phyloP scores from a whole-genome alignment of 2,329 filamentous ascomycete species.

The Talaromyces albobiverticillius region DNA sequence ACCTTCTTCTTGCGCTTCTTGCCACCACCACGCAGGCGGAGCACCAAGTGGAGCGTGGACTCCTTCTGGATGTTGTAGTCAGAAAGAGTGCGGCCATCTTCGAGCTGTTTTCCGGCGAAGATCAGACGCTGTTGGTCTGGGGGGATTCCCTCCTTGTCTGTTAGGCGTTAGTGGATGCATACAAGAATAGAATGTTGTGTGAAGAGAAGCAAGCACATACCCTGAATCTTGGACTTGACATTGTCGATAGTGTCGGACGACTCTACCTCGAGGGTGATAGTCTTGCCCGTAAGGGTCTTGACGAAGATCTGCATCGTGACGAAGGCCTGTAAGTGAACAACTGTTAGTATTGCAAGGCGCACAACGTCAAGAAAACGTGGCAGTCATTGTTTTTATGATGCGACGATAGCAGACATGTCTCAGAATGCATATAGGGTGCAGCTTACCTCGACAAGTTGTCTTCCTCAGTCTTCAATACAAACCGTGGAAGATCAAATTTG shows the following conservation, averaged over 20 bases:
- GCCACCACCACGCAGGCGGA: slow-evolving; percentile 95
- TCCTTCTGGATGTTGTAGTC: slow-evolving; percentile 99
- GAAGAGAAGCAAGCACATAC: slow-evolving; percentile 48
- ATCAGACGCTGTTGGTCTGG: slow-evolving; percentile 99
- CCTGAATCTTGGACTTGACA: slow-evolving; percentile 96
- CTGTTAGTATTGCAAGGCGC: slow-evolving; percentile 18
- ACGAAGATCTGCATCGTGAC: slow-evolving; percentile 56
- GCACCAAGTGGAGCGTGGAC: slow-evolving; percentile 95
- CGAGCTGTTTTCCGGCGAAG: slow-evolving; percentile 99
- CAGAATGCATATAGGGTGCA: too few relatives aligned
- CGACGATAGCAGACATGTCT: too few relatives aligned
- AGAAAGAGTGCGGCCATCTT: slow-evolving; percentile 96
- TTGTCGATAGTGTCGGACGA: slow-evolving; percentile 99
- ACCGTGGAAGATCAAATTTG: slow-evolving; percentile 22
- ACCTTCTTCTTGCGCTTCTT: slow-evolving; percentile 99
- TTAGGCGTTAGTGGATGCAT: slow-evolving; percentile 24
- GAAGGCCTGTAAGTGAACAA: slow-evolving; percentile 35
- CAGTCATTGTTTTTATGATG: not conserved
- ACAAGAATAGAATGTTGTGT: not conserved
- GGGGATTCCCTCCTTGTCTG: slow-evolving; percentile 99
- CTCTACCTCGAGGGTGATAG: slow-evolving; percentile 99
- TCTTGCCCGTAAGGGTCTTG: slow-evolving; percentile 91
- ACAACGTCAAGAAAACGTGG: too few relatives aligned
- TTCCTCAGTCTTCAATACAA: slow-evolving; percentile 57
- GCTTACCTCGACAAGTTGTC: slow-evolving; percentile 61